Conservation (phyloP, 768 basidiomycete species). For the Lactifluus subvellereus region DNA sequence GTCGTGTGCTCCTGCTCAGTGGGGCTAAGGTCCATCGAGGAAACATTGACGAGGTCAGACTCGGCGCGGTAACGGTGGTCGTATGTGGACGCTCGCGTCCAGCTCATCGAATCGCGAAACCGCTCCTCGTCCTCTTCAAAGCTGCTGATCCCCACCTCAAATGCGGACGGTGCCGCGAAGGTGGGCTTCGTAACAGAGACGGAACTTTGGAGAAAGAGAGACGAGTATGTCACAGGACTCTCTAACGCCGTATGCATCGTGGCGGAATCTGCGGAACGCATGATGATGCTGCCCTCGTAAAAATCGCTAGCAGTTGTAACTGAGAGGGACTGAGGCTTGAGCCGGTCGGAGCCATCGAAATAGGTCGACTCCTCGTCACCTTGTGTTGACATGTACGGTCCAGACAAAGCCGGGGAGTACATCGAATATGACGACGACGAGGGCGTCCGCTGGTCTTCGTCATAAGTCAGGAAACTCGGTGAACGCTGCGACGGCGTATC, state of each 20-base stretch:
- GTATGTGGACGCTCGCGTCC: slow-evolving; percentile 21
- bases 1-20: slow-evolving; percentile 19
- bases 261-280: slow-evolving; percentile 21
- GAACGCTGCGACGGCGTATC: slow-evolving; percentile 19
- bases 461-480: slow-evolving; percentile 19
- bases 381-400: slow-evolving; percentile 16
- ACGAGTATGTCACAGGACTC: slow-evolving; percentile 16
- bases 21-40: slow-evolving; percentile 22
- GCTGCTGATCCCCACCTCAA: slow-evolving; percentile 24
- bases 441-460: slow-evolving; percentile 22
- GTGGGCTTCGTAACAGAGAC: slow-evolving; percentile 21
- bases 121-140: slow-evolving; percentile 22
- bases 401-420: slow-evolving; percentile 24
- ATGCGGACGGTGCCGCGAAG: slow-evolving; percentile 17
- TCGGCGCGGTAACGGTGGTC: slow-evolving; percentile 11
- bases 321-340: slow-evolving; percentile 15
- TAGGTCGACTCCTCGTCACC: slow-evolving; percentile 20
- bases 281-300: slow-evolving; percentile 23
- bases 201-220: slow-evolving; percentile 16
- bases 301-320: slow-evolving; percentile 14
- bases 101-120: slow-evolving; percentile 24
- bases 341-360: slow-evolving; percentile 8
- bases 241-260: slow-evolving; percentile 26
- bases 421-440: slow-evolving; percentile 24
- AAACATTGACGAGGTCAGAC: slow-evolving; percentile 15